Base-by-base conservation (phyloP, 768 basidiomycete species). In the Pleurotus eryngii region DNA sequence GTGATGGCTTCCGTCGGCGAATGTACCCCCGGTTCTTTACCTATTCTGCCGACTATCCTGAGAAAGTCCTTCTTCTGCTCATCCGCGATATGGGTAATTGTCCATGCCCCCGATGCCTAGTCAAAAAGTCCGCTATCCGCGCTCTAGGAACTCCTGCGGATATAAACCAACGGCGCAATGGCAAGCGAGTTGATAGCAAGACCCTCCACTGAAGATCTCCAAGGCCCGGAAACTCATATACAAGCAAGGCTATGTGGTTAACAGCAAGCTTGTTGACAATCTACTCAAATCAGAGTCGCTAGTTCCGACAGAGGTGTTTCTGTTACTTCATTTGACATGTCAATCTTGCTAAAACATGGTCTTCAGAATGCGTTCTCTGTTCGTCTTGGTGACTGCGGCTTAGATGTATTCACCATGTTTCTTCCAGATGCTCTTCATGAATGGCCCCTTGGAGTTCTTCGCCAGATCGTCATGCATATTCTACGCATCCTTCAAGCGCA, bases 1-100 rank as follows among this genome's bases (percentile, higher is more conserved):
- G 26, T 8, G 74, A 76, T 65, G 68, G 69, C 0, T 60, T 74
- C 5, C 12, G 56, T 12, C 65, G 73, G 1, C 63, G 66, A 12
- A 48, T 75, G 4, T 74, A 65, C 60, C 71, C 70, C 6, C 60
- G 69, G 1, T 47, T 76, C 8, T 70, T 72, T 45, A 72, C 70
- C 2, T 73, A 73, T 46, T 69, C 73, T 0, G 73, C 74, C 11
- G 74, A 74, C 61, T 77, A 76, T 58, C 74, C 72, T 5, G 76
- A 77, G 54, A 75, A 75, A 57, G 66, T 70, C 8, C 61, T 73
- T 0, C 59, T 74, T 8, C 69, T 70, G 1, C 68, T 64, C 0
- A 73, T 80, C 2, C 66, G 72, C 4, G 70, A 75, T 50, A 68
- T 72, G 12, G 80, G 75, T 0, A 8, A 60, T 0, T 78, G 66